phyloP scores from a whole-genome alignment of 805 yeast species.

The Grigorovia yakushimaensis region DNA sequence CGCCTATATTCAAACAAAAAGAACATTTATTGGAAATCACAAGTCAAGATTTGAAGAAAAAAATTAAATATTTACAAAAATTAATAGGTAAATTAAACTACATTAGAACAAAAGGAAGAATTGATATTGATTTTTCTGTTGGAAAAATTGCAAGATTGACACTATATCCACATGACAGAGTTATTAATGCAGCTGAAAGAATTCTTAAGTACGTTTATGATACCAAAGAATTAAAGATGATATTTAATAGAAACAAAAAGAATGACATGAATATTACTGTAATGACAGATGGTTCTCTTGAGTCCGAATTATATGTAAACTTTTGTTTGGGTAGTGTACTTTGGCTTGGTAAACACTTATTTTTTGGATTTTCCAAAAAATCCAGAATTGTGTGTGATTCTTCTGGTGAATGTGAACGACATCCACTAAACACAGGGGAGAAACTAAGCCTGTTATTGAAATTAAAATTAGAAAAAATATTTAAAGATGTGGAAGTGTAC shows the following conservation, averaged over 20 bases:
- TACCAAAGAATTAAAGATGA: not conserved
- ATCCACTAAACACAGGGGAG: not conserved
- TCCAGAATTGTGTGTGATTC: not conserved
- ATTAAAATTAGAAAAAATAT: not conserved
- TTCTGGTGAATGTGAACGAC: not conserved
- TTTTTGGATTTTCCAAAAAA: not conserved
- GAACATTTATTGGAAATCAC: too few relatives aligned
- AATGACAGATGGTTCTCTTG: not conserved
- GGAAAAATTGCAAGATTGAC: conserved; percentile 1
- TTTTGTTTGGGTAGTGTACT: not conserved
- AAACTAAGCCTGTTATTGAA: not conserved
- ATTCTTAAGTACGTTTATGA: not conserved
- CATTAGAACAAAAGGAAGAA: conserved; percentile 1
- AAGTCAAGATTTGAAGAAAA: not conserved
- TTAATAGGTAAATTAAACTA: conserved; percentile 3
- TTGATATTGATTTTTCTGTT: conserved; percentile 1
- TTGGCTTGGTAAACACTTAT: not conserved
- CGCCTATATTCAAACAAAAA: too few relatives aligned
- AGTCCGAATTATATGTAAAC: not conserved
- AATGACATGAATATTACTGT: not conserved
- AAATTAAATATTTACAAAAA: conserved; percentile 2
- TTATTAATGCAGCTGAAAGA: not conserved
- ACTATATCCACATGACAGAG: conserved; percentile 3
- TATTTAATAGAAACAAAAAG: not conserved
- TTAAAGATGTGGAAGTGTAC: too few relatives aligned